Evolutionary conservation across 257 asterid species (phyloP).

Genomic region (Solanum peruvianum): DNA sequence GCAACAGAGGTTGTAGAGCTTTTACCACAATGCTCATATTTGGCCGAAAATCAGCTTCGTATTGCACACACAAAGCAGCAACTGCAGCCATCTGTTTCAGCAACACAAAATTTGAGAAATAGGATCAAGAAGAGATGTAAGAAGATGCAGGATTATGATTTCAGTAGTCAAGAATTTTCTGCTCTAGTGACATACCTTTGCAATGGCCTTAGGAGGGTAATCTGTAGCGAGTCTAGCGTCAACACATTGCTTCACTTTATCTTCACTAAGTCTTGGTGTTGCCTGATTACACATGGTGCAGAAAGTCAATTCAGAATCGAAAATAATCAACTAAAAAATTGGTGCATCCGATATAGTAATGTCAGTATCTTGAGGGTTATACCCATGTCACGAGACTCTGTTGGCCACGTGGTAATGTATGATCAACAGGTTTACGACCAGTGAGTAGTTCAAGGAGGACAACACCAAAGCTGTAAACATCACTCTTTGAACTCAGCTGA

Average conservation of each 20-base stretch:
- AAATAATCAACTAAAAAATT: neutral
- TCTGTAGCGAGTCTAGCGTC: slow-evolving; percentile 46
- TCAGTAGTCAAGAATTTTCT: neutral
- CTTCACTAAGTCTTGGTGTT: slow-evolving; percentile 66
- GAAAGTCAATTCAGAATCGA: neutral
- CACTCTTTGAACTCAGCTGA: slow-evolving; percentile 65
- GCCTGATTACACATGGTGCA: slow-evolving; percentile 32
- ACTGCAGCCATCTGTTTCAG: slow-evolving; percentile 72
- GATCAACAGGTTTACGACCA: slow-evolving; percentile 76
- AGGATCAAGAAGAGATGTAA: neutral
- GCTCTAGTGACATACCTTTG: slow-evolving; percentile 34
- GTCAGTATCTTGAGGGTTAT: neutral
- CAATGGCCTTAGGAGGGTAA: slow-evolving; percentile 73
- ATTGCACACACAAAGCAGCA: slow-evolving; percentile 71
- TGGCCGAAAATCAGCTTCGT: slow-evolving; percentile 68
- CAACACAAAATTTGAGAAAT: neutral
- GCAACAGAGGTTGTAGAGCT: slow-evolving; percentile 70
- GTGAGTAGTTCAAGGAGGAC: slow-evolving; percentile 74
- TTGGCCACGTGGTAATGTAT: slow-evolving; percentile 66
- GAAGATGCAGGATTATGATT: neutral
- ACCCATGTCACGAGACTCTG: slow-evolving; percentile 88
- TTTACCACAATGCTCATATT: slow-evolving; percentile 23
- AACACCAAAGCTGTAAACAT: slow-evolving; percentile 14
- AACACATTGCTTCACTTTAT: slow-evolving; percentile 63
- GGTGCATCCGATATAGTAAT: neutral